Evolutionary conservation across 176 grass and related monocot species (phyloP).

Genomic region (Oryza australiensis): DNA sequence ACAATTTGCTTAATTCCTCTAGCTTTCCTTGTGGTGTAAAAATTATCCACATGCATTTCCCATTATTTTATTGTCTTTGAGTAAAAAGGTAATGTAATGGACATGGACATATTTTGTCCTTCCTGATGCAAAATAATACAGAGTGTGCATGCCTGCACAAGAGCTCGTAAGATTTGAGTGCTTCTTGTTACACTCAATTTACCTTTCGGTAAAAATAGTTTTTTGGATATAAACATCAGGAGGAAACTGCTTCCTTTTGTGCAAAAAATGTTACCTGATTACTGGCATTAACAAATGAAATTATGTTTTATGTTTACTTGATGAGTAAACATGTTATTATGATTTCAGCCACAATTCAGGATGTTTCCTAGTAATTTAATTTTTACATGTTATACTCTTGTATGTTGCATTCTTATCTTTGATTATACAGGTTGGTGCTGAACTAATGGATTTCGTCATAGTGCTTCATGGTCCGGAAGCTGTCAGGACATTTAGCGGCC

Average conservation of each 20-base stretch:
- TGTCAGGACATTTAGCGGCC: conserved; percentile 75
- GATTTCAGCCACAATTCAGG: not conserved
- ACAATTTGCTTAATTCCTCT: not conserved
- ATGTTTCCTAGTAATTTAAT: not conserved
- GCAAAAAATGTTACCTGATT: not conserved
- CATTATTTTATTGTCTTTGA: not conserved
- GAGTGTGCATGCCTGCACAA: not conserved
- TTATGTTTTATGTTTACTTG: not conserved
- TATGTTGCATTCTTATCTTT: conserved; percentile 25
- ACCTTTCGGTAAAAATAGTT: not conserved
- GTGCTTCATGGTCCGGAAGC: conserved; percentile 71
- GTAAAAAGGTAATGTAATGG: not conserved
- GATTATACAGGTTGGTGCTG: conserved; percentile 61
- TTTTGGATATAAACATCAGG: not conserved
- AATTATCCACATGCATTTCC: not conserved
- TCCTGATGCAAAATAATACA: not conserved
- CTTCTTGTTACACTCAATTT: not conserved
- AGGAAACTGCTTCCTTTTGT: not conserved
- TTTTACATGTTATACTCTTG: not conserved
- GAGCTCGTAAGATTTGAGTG: not conserved
- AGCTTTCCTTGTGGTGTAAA: not conserved
- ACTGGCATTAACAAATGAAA: not conserved
- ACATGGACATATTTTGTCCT: not conserved
- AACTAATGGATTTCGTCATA: conserved; percentile 86
- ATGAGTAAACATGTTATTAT: not conserved